Base-by-base conservation (phyloP, 805 yeast species). In the Myxozyma neotropica region DNA sequence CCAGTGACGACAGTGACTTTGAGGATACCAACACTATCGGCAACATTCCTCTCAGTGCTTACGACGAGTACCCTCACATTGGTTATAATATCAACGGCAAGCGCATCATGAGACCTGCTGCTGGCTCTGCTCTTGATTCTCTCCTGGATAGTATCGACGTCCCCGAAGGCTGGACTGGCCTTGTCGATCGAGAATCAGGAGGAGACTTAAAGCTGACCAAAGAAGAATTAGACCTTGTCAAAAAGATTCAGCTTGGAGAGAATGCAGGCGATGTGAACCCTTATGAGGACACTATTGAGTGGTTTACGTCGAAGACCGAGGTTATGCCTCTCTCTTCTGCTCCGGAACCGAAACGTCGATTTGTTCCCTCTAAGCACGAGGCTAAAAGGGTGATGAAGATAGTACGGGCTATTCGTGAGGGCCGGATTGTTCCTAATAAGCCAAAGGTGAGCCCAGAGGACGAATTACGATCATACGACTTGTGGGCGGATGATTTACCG, bases 81-180 rank as follows among this genome's bases (percentile, higher is more conserved):
- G 98, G 99, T 58, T 94, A 94, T 74, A 93, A 90, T 73, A 92
- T 94, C 69, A 94, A 94, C 72, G 99, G 99, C 70, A 93, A 92
- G 73, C 84, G 99, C 71, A 92, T 94, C 71, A 93, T 94, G 98
- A 84, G 99, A 74, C 99, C 99, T 12, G 99, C 98, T 8, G 87
- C 89, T 69, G 96, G 97, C 13, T 85, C 95, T 58, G 99, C 98
- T 1, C 80, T 94, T 66, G 98, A 94, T 70, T 88, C 87, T 69
- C 80, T 94, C 63, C 77, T 94, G 65, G 99, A 93, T 70, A 80
- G 85, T 31, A 94, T 94, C 61, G 99, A 94, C 63, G 79, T 94
- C 64, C 99, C 99, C 13, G 95, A 89, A 75, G 99, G 99, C 26
- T 94, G 98, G 98, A 94, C 99, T 15, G 99, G 99, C 48, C 79